Base-by-base conservation (phyloP, 164 flowering plant genomes). In the Buxus sempervirens region DNA sequence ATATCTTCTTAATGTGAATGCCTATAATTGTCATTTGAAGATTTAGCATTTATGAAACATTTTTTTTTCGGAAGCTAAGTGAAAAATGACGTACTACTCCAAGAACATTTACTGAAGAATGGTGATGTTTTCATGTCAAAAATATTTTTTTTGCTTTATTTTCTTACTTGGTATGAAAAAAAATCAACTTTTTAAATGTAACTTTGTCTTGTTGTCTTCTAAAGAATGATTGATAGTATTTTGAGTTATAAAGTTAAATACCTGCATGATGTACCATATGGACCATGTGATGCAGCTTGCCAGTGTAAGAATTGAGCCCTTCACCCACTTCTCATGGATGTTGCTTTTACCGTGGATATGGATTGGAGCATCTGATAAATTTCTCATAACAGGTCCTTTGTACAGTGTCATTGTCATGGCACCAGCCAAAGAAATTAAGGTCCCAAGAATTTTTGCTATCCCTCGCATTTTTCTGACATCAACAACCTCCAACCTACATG, bases 231-330 rank as follows among this genome's bases (percentile, higher is more conserved):
- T 20, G 60, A 65, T 13, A 27, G 54, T 53, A 38, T 15, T 22
- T 65, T 22, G 16, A 36, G 15, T 4, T 4, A 22, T 49, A 55
- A 41, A 63, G 65, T 49, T 51, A 41, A 22, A 25, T 60, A 88
- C 98, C 96, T 90, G 97, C 92, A 90, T 83, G 32, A 93, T 87
- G 75, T 84, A 89, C 86, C 84, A 85, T 7, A 86, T 68, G n/a
- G 97, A 83, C 91, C 88, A 88, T 38, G 90, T 70, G 51, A 93
- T 65, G 79, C 97, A 89, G 86, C 97, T 88, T 56, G 84, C 75
- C 48, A 83, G 80, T 0, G 83, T 72, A 19, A 93, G 87, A 60
- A 88, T 63, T 18, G 97, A 88, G 42, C 98, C 97, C 75, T 85
- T 90, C 38, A 90, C 13, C 98, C 98, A 88, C 54, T 86, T 49